Base-by-base conservation (phyloP, 768 basidiomycete species). In the Gyrodon lividus region DNA sequence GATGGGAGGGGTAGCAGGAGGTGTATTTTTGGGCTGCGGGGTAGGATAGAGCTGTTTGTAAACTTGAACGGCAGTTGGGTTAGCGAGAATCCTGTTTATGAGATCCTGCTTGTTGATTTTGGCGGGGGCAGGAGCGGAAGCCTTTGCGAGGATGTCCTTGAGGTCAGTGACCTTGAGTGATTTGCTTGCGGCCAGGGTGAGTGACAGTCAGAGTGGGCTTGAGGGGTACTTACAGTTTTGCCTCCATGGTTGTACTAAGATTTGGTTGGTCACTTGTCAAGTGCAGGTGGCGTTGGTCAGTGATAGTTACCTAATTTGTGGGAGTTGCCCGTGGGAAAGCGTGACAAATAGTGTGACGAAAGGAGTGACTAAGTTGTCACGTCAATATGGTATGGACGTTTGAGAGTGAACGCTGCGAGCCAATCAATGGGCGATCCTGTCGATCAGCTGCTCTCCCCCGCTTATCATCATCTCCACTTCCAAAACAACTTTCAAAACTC, bases 91-190 rank as follows among this genome's bases (percentile, higher is more conserved):
- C 58, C 77, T 79, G 26, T 81, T 65, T 57, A 88, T 77, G 63
- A 90, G 82, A 58, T 87, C 87, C 0, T 70, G 62, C 67, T 89
- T 90, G 63, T 78, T 86, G 6, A 80, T 75, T 63, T 83, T 84
- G 59, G 77, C 70, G 0, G 81, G 77, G 30, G 74, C 65, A 5
- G 77, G 42, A 48, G 81, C 70, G 31, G 63, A 52, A 19, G 84
- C 86, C 41, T 73, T 74, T 46, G 72, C 38, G 62, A 88, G 80
- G 54, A 88, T 78, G 50, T 79, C 75, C 61, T 72, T 82, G 67
- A 89, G 81, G 58, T 89, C 86, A 31, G 77, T 76, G 63, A 87
- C 87, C 67, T 86, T 87, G 73, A 89, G 81, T 1, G 82, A 69
- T 67, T 82, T 84, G 52, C 77, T 77, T 31, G 48, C 45, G 3